Conservation (phyloP, 2,329 filamentous ascomycete species). For the Cadophora luteo-olivacea region DNA sequence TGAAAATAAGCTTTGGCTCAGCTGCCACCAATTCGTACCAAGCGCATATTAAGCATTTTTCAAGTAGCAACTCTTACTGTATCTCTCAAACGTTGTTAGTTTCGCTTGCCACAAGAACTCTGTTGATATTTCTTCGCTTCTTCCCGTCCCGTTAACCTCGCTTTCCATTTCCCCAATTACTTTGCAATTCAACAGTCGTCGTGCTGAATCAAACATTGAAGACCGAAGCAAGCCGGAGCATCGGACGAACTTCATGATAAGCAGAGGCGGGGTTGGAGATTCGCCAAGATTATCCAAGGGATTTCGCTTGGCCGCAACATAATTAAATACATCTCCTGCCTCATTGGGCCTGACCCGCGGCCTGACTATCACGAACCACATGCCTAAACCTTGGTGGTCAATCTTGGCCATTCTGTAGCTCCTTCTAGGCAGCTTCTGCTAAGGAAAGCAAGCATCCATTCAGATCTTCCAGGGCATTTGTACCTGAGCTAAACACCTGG, state of each 20-base stretch:
- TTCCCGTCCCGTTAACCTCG: background rate
- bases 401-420: background rate
- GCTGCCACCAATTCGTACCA: background rate
- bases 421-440: slow-evolving; percentile 1
- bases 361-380: background rate
- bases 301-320: background rate
- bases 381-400: slow-evolving; percentile 5
- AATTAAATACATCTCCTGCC: slow-evolving; percentile 8
- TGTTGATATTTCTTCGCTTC: background rate
- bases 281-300: slow-evolving; percentile 8
- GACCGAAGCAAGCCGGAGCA: background rate
- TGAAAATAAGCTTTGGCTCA: background rate
- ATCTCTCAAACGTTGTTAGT: background rate
- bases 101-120: background rate
- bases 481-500: slow-evolving; percentile 12
- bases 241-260: slow-evolving; percentile 13
- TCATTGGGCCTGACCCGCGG: background rate
- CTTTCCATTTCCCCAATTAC: background rate
- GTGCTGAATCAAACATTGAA: background rate
- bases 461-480: background rate
- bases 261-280: slow-evolving; percentile 14
- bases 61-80: background rate
- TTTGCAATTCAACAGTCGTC: background rate
- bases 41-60: background rate
- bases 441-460: slow-evolving; percentile 9